phyloP scores from a whole-genome alignment of 345 rosid species.

The Salix arbutifolia region DNA sequence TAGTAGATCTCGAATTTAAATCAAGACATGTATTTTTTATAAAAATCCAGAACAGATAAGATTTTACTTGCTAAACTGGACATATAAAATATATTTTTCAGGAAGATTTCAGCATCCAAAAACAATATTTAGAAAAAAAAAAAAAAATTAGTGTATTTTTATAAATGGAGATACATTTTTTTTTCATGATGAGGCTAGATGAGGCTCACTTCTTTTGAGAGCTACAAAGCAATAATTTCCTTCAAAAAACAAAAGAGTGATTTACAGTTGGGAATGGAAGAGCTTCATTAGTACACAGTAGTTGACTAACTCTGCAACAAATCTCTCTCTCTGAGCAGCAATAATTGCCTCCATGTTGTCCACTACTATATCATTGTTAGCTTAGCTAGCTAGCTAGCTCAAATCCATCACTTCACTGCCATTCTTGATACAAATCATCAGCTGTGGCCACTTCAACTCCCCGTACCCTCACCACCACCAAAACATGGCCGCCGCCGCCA shows the following conservation, averaged over 20 bases:
- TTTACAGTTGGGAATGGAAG: background rate
- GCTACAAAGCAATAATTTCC: background rate
- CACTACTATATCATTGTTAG: background rate
- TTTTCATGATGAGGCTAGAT: too few species aligned
- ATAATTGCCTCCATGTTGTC: constrained; percentile 2
- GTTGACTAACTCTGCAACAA: background rate
- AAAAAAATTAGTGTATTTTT: too few species aligned
- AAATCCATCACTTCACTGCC: background rate
- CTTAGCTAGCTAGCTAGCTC: background rate
- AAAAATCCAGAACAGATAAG: too few species aligned
- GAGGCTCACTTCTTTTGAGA: background rate
- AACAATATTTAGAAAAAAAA: too few species aligned
- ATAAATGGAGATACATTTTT: too few species aligned
- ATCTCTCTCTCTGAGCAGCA: background rate
- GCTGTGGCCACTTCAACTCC: constrained; percentile 26
- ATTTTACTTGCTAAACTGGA: too few species aligned
- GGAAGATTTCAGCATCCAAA: too few species aligned
- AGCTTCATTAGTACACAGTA: background rate
- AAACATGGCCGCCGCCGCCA: constrained; percentile 10
- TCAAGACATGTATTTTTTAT: too few species aligned
- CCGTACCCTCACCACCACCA: constrained; percentile 2
- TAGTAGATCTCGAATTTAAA: too few species aligned
- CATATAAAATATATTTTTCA: too few species aligned
- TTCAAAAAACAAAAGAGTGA: background rate
- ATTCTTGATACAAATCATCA: constrained; percentile 6